phyloP scores from a whole-genome alignment of 2,329 filamentous ascomycete genomes.

The Pyricularia sp. region DNA sequence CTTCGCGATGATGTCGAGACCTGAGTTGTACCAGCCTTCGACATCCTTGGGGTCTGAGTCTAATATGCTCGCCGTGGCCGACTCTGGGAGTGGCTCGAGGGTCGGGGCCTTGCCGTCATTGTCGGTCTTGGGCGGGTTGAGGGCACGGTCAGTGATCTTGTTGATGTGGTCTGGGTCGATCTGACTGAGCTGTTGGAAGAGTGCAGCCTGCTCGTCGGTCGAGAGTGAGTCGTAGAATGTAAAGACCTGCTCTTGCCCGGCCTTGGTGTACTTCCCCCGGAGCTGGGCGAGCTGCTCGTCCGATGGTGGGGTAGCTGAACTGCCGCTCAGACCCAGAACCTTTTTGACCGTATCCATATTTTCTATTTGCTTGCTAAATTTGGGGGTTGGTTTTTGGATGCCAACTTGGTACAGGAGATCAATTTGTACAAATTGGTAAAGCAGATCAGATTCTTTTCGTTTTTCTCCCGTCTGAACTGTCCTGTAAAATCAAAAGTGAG shows the following conservation, averaged over 20 bases:
- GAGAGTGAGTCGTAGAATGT: conserved; percentile 75
- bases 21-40: conserved; percentile 70
- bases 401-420: neutral
- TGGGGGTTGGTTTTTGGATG: neutral
- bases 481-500: neutral
- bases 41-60: conserved; percentile 73
- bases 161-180: conserved; percentile 85
- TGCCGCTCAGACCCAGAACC: conserved; percentile 23
- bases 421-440: neutral
- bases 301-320: conserved; percentile 38
- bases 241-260: conserved; percentile 71
- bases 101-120: conserved; percentile 31
- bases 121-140: conserved; percentile 59
- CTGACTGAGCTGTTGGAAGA: conserved; percentile 68
- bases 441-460: neutral
- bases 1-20: conserved; percentile 66
- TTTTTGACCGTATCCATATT: conserved; percentile 32
- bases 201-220: conserved; percentile 56
- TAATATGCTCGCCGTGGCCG: conserved; percentile 78
- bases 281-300: conserved; percentile 55
- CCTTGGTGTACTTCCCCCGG: conserved; percentile 58
- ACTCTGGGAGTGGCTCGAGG: conserved; percentile 79
- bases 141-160: conserved; percentile 66
- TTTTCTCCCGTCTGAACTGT: neutral
- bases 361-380: neutral